Evolutionary conservation across 192 early-diverging fungal species (phyloP), one percentile per base, ranked within the genome.

Genomic region (Neocallimastix lanati): DNA sequence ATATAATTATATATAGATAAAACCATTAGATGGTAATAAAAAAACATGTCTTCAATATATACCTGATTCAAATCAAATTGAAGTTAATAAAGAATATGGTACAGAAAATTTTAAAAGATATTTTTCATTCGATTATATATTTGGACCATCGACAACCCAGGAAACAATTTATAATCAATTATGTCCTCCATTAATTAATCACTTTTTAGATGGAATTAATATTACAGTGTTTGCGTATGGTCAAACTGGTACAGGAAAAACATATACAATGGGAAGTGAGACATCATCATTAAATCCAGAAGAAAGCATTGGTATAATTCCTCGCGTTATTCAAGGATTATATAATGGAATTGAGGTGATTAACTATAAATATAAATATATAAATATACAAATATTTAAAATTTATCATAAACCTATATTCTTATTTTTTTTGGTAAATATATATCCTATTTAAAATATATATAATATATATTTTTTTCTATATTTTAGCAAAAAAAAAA

Each of bases 211-310:
- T 50, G 40, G 40, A 4, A 50, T 50, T 14, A 50, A 50, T 21
- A 50, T 50, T 21, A 50, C 40, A 16, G 40, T 50, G 21, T 50
- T 50, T 50, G 40, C 40, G 5, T 50, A 50, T 78, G 88, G 88
- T 21, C 88, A 89, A 78, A 89, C 88, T 12, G 83, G 81, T 15
- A 84, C 81, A 29, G 88, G 88, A 28, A 89, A 89, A 77, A 89
- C 88, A 12, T 89, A 84, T 79, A 89, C 87, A 14, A 88, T 89
- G 87, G 88, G 88, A 25, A 11, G 83, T 85, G 13, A 81, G 77
- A 29, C 82, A 82, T 76, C 36, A 33, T 29, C 25, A 29, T 29
- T 50, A 76, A 25, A 82, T 82, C 16, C 40, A 67, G 2, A 79
- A 82, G n/a, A 80, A 87, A 12, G 81, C 76, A 18, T 79, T 14